Conservation (phyloP, 116 monocot genomes). For the Phalaenopsis hybrid region DNA sequence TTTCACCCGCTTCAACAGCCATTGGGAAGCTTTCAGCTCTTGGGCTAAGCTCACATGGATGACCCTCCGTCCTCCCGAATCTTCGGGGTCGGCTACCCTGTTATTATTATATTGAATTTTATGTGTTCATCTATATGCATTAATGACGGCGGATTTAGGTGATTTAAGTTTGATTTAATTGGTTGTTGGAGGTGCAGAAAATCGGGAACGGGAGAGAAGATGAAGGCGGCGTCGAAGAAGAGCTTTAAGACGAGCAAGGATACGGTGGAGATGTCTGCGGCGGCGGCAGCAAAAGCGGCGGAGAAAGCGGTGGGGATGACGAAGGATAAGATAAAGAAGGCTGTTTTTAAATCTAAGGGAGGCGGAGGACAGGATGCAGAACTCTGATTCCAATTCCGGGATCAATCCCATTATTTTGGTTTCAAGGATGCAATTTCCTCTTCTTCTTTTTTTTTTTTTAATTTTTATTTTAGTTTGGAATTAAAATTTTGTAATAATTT, state of each 20-base stretch:
- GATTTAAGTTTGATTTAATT: neutral
- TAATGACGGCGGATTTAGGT: neutral
- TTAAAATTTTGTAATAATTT: too few relatives aligned
- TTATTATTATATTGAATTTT: neutral
- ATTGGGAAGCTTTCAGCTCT: constrained; percentile 18
- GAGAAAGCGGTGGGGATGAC: constrained; percentile 24
- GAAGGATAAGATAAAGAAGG: constrained; percentile 34
- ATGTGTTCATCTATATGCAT: neutral
- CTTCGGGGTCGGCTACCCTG: constrained; percentile 11
- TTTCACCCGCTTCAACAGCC: constrained; percentile 18
- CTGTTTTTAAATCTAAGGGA: constrained; percentile 6
- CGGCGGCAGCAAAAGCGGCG: constrained; percentile 24
- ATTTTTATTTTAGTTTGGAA: too few relatives aligned
- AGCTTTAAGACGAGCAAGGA: constrained; percentile 39
- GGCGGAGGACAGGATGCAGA: constrained; percentile 11
- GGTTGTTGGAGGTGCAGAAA: neutral
- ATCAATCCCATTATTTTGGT: neutral
- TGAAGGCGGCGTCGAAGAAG: constrained; percentile 32
- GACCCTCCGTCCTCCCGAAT: constrained; percentile 25
- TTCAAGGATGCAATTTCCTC: neutral
- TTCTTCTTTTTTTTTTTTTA: too few relatives aligned
- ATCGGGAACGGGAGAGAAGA: constrained; percentile 8
- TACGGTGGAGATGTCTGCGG: constrained; percentile 37
- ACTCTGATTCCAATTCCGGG: constrained; percentile 15
- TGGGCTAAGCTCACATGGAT: constrained; percentile 35